A percentile compares a stretch with the other conserved stretches of the same genome.
These are phyloP conservation scores for Cyanidium caldarium DNA, from an alignment of 23 red algal genomes.

Conservation along the genomic window DNA sequence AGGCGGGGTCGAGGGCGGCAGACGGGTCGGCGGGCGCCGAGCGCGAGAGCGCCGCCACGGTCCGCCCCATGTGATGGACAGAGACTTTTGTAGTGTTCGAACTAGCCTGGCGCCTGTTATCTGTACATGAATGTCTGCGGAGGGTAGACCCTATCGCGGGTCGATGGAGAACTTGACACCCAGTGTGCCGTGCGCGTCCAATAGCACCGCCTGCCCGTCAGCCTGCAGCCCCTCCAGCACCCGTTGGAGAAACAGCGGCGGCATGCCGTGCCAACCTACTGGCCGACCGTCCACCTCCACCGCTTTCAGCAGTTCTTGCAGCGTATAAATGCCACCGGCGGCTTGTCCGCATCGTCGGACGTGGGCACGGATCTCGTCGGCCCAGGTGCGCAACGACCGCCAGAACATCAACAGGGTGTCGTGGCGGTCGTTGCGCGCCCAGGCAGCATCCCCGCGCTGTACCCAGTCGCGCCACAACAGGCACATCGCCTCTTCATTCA, in stretches of 20 bases:
- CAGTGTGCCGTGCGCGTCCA: neutral
- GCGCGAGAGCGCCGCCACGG: too few species aligned
- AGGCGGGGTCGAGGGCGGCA: too few species aligned
- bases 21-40: too few species aligned
- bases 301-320: neutral
- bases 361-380: neutral
- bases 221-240: neutral
- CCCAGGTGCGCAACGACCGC: neutral
- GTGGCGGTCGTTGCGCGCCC: neutral
- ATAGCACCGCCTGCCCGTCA: neutral
- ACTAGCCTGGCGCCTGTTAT: too few species aligned
- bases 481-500: neutral
- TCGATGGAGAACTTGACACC: conserved; percentile 2
- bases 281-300: neutral
- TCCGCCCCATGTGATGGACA: too few species aligned
- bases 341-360: neutral
- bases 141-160: too few species aligned
- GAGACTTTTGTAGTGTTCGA: too few species aligned
- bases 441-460: neutral
- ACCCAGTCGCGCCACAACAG: neutral
- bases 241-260: neutral
- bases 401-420: neutral
- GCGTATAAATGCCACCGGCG: neutral
- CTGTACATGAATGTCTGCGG: too few species aligned
- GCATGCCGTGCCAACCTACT: neutral